These are phyloP conservation scores for Pyricularia grisea DNA, from an alignment of 2,329 filamentous ascomycete genomes.

Conservation along the genomic window DNA sequence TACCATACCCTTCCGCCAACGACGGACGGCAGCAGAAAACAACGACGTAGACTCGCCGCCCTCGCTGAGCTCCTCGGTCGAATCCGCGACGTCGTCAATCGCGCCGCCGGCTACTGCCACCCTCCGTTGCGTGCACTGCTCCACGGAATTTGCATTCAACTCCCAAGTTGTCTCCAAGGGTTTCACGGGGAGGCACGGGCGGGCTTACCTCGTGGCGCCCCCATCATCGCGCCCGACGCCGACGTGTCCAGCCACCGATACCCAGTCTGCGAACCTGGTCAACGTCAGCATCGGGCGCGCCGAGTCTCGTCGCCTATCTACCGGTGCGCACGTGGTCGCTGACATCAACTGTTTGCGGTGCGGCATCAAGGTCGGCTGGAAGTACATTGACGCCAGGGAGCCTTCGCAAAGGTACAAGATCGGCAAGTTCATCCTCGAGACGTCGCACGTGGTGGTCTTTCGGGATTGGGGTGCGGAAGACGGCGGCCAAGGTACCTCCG, in stretches of 20 bases:
- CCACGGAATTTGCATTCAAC: constrained; percentile 49
- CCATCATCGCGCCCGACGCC: constrained; percentile 10
- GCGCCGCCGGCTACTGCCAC: constrained; percentile 40
- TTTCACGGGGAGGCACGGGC: constrained; percentile 56
- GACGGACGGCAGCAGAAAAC: neutral
- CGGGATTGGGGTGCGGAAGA: constrained; percentile 43
- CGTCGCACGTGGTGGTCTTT: constrained; percentile 42
- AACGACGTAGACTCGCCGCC: neutral
- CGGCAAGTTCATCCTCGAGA: constrained; percentile 60
- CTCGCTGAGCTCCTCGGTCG: constrained; percentile 14
- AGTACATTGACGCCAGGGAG: constrained; percentile 56
- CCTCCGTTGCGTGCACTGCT: constrained; percentile 48
- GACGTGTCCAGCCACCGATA: constrained; percentile 6
- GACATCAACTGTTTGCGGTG: constrained; percentile 53
- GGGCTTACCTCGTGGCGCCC: constrained; percentile 48
- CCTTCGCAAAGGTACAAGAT: constrained; percentile 55
- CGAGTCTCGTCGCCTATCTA: constrained; percentile 49
- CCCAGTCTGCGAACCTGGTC: constrained; percentile 26
- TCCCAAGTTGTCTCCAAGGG: constrained; percentile 56
- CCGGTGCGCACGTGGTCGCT: constrained; percentile 54
- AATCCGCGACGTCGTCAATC: constrained; percentile 17
- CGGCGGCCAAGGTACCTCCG: neutral
- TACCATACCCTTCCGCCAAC: constrained; percentile 13
- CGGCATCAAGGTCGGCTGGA: constrained; percentile 52
- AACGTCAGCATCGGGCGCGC: constrained; percentile 47